A percentile compares a stretch with the other conserved stretches of the same genome.
phyloP scores from a whole-genome alignment of 129 eudicot species.

The Chrysanthemum makinoi region DNA sequence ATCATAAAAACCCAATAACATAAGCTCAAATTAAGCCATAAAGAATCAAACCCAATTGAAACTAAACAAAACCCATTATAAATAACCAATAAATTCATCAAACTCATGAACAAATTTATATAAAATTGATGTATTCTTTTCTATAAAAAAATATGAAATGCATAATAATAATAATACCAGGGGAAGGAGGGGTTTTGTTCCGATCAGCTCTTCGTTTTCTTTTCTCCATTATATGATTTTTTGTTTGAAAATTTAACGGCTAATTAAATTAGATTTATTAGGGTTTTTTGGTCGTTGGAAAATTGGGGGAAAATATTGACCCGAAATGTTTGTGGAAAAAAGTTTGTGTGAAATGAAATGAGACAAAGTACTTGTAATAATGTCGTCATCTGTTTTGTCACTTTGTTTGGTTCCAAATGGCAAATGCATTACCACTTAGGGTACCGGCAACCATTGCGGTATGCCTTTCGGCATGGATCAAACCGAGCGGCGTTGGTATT shows the following conservation, averaged over 20 bases:
- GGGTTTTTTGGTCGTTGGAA: constrained; percentile 29
- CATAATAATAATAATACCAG: constrained; percentile 20
- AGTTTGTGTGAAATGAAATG: constrained; percentile 1
- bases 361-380: neutral
- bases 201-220: constrained; percentile 34
- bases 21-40: constrained; percentile 6
- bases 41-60: neutral
- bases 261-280: constrained; percentile 16
- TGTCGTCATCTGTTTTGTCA: constrained; percentile 4
- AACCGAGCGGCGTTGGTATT: too few relatives aligned
- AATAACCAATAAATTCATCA: constrained; percentile 1
- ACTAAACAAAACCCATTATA: constrained; percentile 12
- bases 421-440: too few relatives aligned
- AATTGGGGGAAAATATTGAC: constrained; percentile 19
- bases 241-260: constrained; percentile 27
- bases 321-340: constrained; percentile 7
- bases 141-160: neutral
- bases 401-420: constrained; percentile 1
- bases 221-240: constrained; percentile 25
- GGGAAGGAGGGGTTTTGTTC: constrained; percentile 34
- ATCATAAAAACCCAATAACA: constrained; percentile 5
- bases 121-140: neutral
- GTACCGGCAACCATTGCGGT: too few relatives aligned
- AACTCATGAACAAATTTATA: constrained; percentile 21
- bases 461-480: too few relatives aligned